A percentile compares a stretch with the other conserved stretches of the same genome.
These are phyloP conservation scores for Sclerotinia glacialis DNA, from an alignment of 2,329 filamentous ascomycete genomes.

Conservation along the genomic window DNA sequence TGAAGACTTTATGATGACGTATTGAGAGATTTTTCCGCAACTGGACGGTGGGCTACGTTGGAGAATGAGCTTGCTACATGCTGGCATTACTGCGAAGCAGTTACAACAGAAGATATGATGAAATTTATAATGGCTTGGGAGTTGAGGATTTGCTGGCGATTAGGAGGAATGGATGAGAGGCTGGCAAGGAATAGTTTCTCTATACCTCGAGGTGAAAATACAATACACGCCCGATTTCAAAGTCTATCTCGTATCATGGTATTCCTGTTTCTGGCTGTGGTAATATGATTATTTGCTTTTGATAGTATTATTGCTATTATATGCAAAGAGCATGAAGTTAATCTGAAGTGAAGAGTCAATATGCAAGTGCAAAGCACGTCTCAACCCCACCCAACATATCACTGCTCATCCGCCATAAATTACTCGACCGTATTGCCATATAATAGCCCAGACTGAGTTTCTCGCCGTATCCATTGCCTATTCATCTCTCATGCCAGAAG, in stretches of 20 bases:
- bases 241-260: neutral
- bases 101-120: neutral
- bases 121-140: constrained; percentile 15
- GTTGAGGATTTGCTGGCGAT: constrained; percentile 2
- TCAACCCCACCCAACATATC: neutral
- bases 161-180: neutral
- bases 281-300: neutral
- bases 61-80: neutral
- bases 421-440: neutral
- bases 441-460: neutral
- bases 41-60: neutral
- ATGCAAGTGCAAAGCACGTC: neutral
- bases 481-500: neutral
- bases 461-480: neutral
- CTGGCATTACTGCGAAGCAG: neutral
- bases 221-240: neutral
- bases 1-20: no score
- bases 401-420: neutral
- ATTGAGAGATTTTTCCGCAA: neutral
- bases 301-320: neutral
- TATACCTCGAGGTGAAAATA: neutral
- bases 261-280: neutral
- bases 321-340: neutral
- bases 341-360: neutral
- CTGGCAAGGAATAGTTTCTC: neutral